These are phyloP conservation scores for Xylaria sp. DNA, from an alignment of 2,329 filamentous ascomycete species.

Conservation along the genomic window DNA sequence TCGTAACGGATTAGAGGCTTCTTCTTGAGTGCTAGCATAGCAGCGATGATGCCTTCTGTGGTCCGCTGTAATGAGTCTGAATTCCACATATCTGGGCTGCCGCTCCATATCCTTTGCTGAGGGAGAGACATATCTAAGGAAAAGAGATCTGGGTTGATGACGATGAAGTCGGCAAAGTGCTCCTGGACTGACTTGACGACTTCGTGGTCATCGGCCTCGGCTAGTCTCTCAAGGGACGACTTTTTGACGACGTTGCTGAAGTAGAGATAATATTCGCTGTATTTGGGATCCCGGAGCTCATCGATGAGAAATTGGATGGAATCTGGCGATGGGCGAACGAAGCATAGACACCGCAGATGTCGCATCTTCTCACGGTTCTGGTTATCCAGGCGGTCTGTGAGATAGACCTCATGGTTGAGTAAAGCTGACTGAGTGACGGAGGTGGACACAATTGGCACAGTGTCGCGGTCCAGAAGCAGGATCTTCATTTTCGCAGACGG, in stretches of 20 bases:
- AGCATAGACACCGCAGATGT: slow-evolving; percentile 91
- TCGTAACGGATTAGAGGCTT: slow-evolving; percentile 94
- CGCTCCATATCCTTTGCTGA: slow-evolving; percentile 81
- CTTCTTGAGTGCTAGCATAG: slow-evolving; percentile 92
- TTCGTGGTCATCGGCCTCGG: slow-evolving; percentile 97
- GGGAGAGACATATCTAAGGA: slow-evolving; percentile 79
- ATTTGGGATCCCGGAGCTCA: slow-evolving; percentile 94
- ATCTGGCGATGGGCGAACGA: slow-evolving; percentile 89
- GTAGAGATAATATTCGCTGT: slow-evolving; percentile 96
- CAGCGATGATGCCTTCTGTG: slow-evolving; percentile 85
- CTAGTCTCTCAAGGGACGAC: slow-evolving; percentile 90
- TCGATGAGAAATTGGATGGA: slow-evolving; percentile 95
- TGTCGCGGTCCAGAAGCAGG: slow-evolving; percentile 90
- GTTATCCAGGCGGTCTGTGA: slow-evolving; percentile 96
- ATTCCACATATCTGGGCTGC: slow-evolving; percentile 88
- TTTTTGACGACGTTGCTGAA: slow-evolving; percentile 99
- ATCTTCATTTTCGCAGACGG: slow-evolving; percentile 97
- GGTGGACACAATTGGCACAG: slow-evolving; percentile 91
- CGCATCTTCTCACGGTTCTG: slow-evolving; percentile 94
- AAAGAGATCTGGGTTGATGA: slow-evolving; percentile 94
- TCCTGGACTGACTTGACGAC: slow-evolving; percentile 94
- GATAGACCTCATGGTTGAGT: slow-evolving; percentile 95
- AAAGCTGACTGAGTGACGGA: slow-evolving; percentile 95
- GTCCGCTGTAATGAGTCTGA: slow-evolving; percentile 85
- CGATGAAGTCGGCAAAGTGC: slow-evolving; percentile 94